Evolutionary conservation across 1,284 basidiomycete genomes (phyloP).

Genomic region (Amylostereum areolatum): DNA sequence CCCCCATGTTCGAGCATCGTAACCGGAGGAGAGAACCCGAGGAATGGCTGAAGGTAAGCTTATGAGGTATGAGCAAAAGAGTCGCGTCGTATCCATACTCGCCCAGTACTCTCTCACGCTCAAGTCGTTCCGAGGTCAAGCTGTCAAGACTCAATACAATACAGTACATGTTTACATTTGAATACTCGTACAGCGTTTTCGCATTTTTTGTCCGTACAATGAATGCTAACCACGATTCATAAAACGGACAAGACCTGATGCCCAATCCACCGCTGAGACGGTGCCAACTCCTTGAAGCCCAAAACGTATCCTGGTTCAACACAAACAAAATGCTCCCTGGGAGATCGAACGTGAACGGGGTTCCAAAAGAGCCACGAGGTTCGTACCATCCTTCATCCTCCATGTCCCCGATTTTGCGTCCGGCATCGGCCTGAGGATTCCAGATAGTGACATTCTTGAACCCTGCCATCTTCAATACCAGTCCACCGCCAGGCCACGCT

Average conservation of each 20-base stretch:
- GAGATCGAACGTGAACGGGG: background rate
- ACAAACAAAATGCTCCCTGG: slow-evolving; percentile 76
- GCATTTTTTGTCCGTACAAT: background rate
- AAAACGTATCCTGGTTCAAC: slow-evolving; percentile 82
- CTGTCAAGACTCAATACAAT: background rate
- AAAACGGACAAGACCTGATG: slow-evolving; percentile 58
- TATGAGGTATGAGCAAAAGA: background rate
- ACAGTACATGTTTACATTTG: background rate
- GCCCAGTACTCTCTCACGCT: background rate
- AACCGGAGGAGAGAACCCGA: too few species aligned
- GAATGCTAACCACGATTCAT: slow-evolving; percentile 4
- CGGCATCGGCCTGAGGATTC: slow-evolving; percentile 74
- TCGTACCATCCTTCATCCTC: slow-evolving; percentile 79
- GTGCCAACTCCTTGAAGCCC: slow-evolving; percentile 53
- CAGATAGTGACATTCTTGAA: slow-evolving; percentile 80
- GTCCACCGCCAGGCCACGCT: slow-evolving; percentile 50
- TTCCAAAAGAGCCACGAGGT: background rate
- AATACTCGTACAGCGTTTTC: background rate
- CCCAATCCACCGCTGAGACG: slow-evolving; percentile 69
- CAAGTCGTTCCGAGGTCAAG: background rate
- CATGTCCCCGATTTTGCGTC: slow-evolving; percentile 78
- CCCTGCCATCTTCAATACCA: slow-evolving; percentile 53
- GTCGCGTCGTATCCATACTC: background rate
- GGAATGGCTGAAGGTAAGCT: background rate
- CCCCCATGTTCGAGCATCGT: slow-evolving; percentile 11